Base-by-base conservation (phyloP, 2,329 filamentous ascomycete genomes). In the Dothistroma pini region DNA sequence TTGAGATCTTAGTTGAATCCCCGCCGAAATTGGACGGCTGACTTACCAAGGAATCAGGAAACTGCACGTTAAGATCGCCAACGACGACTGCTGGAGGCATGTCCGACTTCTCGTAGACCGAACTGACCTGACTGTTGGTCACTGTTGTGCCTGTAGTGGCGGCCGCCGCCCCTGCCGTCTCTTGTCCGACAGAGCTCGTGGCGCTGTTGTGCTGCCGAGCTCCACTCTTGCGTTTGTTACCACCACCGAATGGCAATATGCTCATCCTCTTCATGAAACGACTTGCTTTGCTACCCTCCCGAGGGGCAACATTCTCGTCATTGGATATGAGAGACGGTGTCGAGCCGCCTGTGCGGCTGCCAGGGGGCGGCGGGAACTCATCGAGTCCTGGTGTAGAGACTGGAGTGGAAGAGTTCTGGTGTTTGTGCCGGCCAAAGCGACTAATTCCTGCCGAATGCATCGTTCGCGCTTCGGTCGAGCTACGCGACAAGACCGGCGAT, bases 21-120 rank as follows among this genome's bases (percentile, higher is more conserved):
- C 51, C 19, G 44, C 29, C 54, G 56, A 50, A 19, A 25, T 52
- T 51, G n/a, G 44, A 32, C 16, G 12, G 38, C 21, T 44, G 41
- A 71, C 79, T 71, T 74, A 81, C 80, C 52, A 99, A 82, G 58
- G 91, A 96, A 73, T 97, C 93, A 0, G 95, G 95, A 74, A 99
- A 97, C 74, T 99, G 95, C 11, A 97, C 90, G 70, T 99, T 97
- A 65, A 99, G 88, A 71, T 97, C 91, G 54, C 93, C 91, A 75
- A 96, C 84, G 63, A 89, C 87, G 3, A 90, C 81, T 29, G 88
- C 81, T 56, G 86, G 79, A 38, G 77, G 78, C 54, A 75, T 78
- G 63, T 80, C 78, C 9, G 62, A 54, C 29, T 74, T 62, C 44
- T 64, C 53, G 12, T 54, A 49, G 22, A 56, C 58, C 22, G 57